Conservation (phyloP, 1,284 basidiomycete genomes). For the Phellopilus nigrolimitatus region DNA sequence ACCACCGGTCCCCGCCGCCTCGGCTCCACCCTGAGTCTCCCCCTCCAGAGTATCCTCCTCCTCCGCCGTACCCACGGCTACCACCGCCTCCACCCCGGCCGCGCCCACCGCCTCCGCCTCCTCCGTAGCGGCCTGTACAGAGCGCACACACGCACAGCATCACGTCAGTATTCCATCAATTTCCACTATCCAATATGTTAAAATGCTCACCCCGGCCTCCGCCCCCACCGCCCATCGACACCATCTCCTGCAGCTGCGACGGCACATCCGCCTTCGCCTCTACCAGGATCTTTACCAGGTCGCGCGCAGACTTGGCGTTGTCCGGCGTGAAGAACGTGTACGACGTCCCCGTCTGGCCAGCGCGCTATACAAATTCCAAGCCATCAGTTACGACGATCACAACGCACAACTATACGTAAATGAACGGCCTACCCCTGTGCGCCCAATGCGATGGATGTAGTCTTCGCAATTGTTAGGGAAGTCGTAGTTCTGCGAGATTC, state of each 20-base stretch:
- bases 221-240: slow-evolving; percentile 75
- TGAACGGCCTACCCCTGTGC: slow-evolving; percentile 64
- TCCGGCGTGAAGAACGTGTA: slow-evolving; percentile 97
- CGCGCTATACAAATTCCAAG: slow-evolving; percentile 49
- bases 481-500: slow-evolving; percentile 75
- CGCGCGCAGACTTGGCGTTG: slow-evolving; percentile 91
- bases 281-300: slow-evolving; percentile 82
- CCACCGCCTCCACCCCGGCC: slow-evolving; percentile 39
- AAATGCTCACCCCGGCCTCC: slow-evolving; percentile 62
- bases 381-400: slow-evolving; percentile 8
- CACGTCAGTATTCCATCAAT: slow-evolving; percentile 2
- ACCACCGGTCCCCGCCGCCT: slow-evolving; percentile 14
- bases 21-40: not conserved
- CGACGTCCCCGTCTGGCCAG: slow-evolving; percentile 85
- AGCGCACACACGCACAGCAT: not conserved
- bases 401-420: slow-evolving; percentile 17
- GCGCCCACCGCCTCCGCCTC: slow-evolving; percentile 36
- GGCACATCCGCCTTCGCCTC: slow-evolving; percentile 91
- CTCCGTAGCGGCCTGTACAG: slow-evolving; percentile 53
- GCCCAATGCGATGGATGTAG: slow-evolving; percentile 91
- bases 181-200: slow-evolving; percentile 10
- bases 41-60: not conserved
- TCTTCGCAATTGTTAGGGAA: slow-evolving; percentile 97
- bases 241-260: slow-evolving; percentile 91
- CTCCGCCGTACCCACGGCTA: slow-evolving; percentile 27